These are phyloP conservation scores for Nannochloropsis gaditana DNA, from an alignment of 108 stramenopile genomes.

Conservation along the genomic window DNA sequence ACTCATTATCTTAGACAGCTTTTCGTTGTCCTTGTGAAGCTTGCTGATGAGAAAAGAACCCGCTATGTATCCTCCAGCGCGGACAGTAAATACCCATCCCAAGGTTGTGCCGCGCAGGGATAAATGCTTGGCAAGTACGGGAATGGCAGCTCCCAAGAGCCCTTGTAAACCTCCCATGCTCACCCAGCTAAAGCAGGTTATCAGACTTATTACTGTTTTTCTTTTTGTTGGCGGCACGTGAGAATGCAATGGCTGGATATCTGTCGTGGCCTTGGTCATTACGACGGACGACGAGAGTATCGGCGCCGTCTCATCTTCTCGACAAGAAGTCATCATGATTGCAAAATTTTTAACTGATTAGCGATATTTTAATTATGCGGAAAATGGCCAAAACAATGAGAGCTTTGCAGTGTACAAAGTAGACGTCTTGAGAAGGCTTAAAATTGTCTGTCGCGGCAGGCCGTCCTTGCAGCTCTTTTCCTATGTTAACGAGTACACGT, in stretches of 20 bases:
- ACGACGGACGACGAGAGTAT: slow-evolving; percentile 1
- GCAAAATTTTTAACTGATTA: neutral
- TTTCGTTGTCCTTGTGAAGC: neutral
- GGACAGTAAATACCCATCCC: slow-evolving; percentile 16
- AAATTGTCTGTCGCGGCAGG: no score
- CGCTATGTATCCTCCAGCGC: neutral
- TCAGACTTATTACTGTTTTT: neutral
- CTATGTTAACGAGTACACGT: no score
- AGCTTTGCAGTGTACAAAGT: no score
- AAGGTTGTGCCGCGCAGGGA: neutral
- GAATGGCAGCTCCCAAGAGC: neutral
- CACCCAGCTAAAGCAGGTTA: neutral
- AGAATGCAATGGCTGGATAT: neutral
- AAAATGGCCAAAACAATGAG: no score
- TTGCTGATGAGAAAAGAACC: neutral
- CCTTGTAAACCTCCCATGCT: neutral
- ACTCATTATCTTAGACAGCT: neutral
- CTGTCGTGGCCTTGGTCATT: neutral
- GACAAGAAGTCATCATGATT: neutral
- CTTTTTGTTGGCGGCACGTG: neutral
- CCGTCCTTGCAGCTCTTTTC: no score
- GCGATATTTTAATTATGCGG: no score
- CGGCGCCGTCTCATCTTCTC: neutral
- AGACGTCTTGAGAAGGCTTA: no score
- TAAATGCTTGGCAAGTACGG: neutral